Evolutionary conservation across 345 rosid species (phyloP), one percentile per base, ranked within the genome.

Genomic region (Cardiospermum halicacabum): DNA sequence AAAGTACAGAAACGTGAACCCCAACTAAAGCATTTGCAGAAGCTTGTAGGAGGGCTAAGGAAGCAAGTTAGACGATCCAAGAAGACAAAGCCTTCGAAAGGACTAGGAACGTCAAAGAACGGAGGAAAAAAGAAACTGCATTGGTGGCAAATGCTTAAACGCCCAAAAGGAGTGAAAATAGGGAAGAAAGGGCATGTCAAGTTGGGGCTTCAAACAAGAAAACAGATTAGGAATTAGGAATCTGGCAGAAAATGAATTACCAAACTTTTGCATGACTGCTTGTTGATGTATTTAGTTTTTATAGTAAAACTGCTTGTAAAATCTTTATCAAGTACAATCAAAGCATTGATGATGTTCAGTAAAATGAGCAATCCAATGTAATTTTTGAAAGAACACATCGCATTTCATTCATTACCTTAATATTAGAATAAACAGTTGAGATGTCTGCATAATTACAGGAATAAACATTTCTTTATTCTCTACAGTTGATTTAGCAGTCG

Each of bases 41-140:
- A 72, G 9, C 78, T 89, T 2, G 80, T 84, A 36, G 54, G 77
- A 54, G 92, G 89, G 19, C 16, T 84, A 49, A 55, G 64, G 78
- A 78, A 67, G 77, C 88, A 86, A 47, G 73, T 69, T 30, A 71
- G 28, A 21, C 75, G 69, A 56, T 54, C 80, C 1, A 84, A 79
- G 80, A 84, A 81, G 58, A 40, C 75, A 37, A 80, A 76, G 58
- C 24, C 47, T 11, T 39, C 66, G 21, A 68, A 60, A 69, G 56
- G 53, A 12, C 58, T 36, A 24, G 36, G 63, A 48, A 3, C 57
- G 40, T 31, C 21, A 32, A 39, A 42, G 28, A 66, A 50, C 12
- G 53, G 24, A 5, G 53, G 24, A 22, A n/a, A n/a, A n/a, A n/a
- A 25, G 62, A 51, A 75, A 60, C 43, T 59, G 37, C 78, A 62